phyloP scores from a whole-genome alignment of 768 basidiomycete genomes.

The Krasilnikovozyma curviuscula region DNA sequence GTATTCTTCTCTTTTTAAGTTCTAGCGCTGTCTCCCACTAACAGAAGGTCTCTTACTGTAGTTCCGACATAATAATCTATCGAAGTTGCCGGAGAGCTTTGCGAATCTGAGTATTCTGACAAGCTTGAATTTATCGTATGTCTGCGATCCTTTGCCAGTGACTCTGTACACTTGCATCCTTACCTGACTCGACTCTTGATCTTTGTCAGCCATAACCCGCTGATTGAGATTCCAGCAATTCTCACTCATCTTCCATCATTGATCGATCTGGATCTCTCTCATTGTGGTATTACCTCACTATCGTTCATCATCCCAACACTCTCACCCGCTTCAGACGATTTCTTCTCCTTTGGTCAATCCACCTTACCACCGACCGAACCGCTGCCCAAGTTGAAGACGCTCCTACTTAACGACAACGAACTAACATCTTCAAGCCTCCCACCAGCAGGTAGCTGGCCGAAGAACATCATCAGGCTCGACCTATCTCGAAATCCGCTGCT shows the following conservation, averaged over 20 bases:
- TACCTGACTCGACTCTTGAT: background rate
- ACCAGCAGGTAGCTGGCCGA: too few species aligned
- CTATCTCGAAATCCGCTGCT: too few species aligned
- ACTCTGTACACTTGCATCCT: background rate
- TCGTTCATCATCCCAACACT: constrained; percentile 3
- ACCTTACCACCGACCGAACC: background rate
- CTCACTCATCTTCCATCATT: constrained; percentile 6
- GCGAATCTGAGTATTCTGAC: constrained; percentile 3
- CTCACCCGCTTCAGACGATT: constrained; percentile 4
- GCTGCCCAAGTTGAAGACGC: background rate
- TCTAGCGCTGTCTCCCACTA: background rate
- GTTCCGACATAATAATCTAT: constrained; percentile 9
- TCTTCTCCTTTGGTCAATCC: background rate
- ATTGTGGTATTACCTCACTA: constrained; percentile 4
- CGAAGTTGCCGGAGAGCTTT: background rate
- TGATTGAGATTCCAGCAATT: constrained; percentile 3
- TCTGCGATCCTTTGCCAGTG: background rate
- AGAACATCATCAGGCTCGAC: too few species aligned
- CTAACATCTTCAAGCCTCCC: background rate
- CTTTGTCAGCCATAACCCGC: background rate
- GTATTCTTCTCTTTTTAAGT: background rate
- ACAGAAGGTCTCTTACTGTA: background rate
- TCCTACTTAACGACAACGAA: constrained; percentile 6
- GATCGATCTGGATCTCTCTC: background rate
- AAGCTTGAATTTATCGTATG: constrained; percentile 7